Conservation (phyloP, 805 yeast species). For the Lipomyces yamanashiensis region DNA sequence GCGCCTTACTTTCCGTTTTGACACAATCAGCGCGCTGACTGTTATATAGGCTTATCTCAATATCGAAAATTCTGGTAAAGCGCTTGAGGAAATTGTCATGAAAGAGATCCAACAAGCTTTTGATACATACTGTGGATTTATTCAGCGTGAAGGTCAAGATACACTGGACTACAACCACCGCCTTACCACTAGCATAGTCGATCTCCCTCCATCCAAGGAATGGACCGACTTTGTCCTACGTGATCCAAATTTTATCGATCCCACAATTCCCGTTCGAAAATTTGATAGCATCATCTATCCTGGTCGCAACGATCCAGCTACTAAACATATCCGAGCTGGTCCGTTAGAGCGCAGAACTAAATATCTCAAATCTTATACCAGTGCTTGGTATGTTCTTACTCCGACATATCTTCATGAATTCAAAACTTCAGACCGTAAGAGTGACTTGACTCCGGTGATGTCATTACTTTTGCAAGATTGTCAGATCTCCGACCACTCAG, state of each 20-base stretch:
- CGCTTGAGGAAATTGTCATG: slow-evolving; percentile 85
- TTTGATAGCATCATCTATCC: slow-evolving; percentile 66
- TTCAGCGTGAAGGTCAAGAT: slow-evolving; percentile 56
- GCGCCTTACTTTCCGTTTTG: neutral
- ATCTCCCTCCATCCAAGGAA: slow-evolving; percentile 79
- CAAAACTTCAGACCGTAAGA: slow-evolving; percentile 78
- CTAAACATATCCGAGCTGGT: slow-evolving; percentile 74
- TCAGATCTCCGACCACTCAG: slow-evolving; percentile 68
- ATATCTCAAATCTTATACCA: slow-evolving; percentile 85
- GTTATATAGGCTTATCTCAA: slow-evolving; percentile 70
- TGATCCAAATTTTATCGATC: slow-evolving; percentile 72
- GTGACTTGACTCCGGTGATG: slow-evolving; percentile 81
- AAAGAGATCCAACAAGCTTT: slow-evolving; percentile 84
- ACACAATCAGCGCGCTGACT: no score
- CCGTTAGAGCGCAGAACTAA: slow-evolving; percentile 87
- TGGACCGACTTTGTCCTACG: slow-evolving; percentile 83
- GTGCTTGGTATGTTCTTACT: slow-evolving; percentile 89
- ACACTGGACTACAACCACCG: slow-evolving; percentile 70
- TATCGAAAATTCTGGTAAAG: slow-evolving; percentile 84
- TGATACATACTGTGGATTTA: slow-evolving; percentile 53
- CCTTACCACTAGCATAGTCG: slow-evolving; percentile 69
- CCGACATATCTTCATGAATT: slow-evolving; percentile 89
- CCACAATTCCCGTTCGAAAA: slow-evolving; percentile 63
- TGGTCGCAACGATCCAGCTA: slow-evolving; percentile 69
- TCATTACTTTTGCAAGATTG: slow-evolving; percentile 80